Base-by-base conservation (phyloP, 2,329 filamentous ascomycete genomes). In the Pseudogymnoascus sp. region DNA sequence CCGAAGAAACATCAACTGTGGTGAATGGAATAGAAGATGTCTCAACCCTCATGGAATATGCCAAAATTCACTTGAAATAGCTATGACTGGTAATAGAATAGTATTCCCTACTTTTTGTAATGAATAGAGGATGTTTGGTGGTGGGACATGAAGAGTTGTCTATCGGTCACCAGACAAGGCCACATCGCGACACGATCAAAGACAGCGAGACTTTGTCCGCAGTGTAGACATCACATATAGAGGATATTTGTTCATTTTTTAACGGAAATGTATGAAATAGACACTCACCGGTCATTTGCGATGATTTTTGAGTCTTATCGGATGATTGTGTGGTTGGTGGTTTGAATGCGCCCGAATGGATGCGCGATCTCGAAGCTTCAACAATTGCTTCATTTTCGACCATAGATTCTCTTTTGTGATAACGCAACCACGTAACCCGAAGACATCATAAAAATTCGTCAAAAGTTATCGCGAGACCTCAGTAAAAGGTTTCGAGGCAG, bases 381-480 rank as follows among this genome's bases (percentile, higher is more conserved):
- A 57, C 51, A 57, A 57, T 57, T 57, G 51, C 51, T 57, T 57
- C 51, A 57, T 57, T 57, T 57, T 57, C 51, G 51, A 57, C n/a
- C 51, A 57, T 14, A 57, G n/a, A 57, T 34, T 8, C 29, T 1
- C 51, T 57, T 57, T 10, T 11, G n/a, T n/a, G n/a, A 57, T 57
- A 57, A 16, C 29, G 51, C 29, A 57, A 34, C 51, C 51, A 57
- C 51, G 29, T 14, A 21, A 36, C 18, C 1, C 16, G n/a, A 11
- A 36, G 51, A 21, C 51, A 36, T 34, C n/a, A 57, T 57, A 57
- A 36, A 57, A 57, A 34, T 3, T 57, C 7, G 51, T 21, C 11
- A 14, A 36, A 57, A 57, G 2, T 34, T 2, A 57, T 36, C 51
- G 29, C 29, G 36, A 36, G 51, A 18, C 29, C 10, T 57, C 29